phyloP scores from a whole-genome alignment of 768 basidiomycete genomes.

The Hydnomerulius pinastri region DNA sequence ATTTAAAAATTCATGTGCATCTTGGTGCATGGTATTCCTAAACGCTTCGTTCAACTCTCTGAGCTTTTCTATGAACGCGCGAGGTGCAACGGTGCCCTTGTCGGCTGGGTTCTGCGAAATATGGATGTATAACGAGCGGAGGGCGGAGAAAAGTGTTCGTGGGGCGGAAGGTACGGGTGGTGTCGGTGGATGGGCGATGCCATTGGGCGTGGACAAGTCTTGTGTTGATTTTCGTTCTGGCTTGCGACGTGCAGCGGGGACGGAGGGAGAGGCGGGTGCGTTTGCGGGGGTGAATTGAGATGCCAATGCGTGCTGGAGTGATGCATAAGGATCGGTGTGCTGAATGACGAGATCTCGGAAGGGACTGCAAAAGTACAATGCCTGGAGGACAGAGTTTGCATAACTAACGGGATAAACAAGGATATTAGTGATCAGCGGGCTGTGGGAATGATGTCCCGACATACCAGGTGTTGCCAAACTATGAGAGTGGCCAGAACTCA shows the following conservation, averaged over 20 bases:
- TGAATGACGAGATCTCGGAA: constrained; percentile 91
- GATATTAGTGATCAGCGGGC: constrained; percentile 17
- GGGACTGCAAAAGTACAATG: constrained; percentile 92
- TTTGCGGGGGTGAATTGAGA: constrained; percentile 23
- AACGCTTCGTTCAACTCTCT: constrained; percentile 92
- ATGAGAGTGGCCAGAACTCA: constrained; percentile 9
- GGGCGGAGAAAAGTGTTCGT: constrained; percentile 84
- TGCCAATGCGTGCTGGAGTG: constrained; percentile 34
- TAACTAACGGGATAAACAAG: constrained; percentile 56
- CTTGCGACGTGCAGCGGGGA: constrained; percentile 51
- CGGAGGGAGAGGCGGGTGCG: constrained; percentile 28
- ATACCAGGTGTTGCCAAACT: constrained; percentile 98
- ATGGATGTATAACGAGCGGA: constrained; percentile 86
- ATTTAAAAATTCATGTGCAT: constrained; percentile 98
- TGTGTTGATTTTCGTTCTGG: constrained; percentile 52
- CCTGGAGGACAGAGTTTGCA: constrained; percentile 97
- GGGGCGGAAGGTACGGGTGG: constrained; percentile 58
- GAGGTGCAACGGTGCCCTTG: constrained; percentile 86
- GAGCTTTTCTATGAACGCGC: constrained; percentile 91
- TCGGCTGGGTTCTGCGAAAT: constrained; percentile 79
- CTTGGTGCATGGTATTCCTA: constrained; percentile 91
- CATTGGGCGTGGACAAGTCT: constrained; percentile 33
- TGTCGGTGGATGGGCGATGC: constrained; percentile 31
- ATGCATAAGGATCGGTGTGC: constrained; percentile 51
- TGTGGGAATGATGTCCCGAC: constrained; percentile 18